A percentile compares a stretch with the other conserved stretches of the same genome.
Evolutionary conservation across 768 basidiomycete species (phyloP).

Genomic region (Boletus edulis): DNA sequence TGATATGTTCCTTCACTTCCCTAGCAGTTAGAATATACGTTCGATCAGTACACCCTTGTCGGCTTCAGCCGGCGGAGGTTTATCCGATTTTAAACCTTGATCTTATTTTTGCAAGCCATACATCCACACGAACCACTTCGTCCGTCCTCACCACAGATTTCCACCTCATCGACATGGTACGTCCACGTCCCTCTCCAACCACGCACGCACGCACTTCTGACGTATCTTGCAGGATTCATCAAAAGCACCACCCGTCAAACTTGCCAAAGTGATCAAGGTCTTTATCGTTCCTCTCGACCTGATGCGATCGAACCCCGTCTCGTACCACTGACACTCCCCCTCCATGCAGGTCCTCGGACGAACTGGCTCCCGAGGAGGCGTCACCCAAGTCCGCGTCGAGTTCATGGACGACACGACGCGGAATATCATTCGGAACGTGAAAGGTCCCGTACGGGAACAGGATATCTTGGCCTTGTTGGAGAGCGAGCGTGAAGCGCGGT

Average conservation of each 20-base stretch:
- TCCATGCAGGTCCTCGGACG: slow-evolving; percentile 83
- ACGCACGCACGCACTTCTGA: not conserved
- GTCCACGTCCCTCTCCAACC: not conserved
- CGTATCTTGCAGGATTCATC: slow-evolving; percentile 60
- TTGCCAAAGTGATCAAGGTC: slow-evolving; percentile 97
- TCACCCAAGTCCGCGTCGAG: slow-evolving; percentile 98
- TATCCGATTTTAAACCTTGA: slow-evolving; percentile 17
- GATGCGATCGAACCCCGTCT: not conserved
- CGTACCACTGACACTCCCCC: not conserved
- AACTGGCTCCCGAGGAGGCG: slow-evolving; percentile 98
- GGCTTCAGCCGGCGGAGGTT: slow-evolving; percentile 24
- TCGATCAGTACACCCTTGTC: too few relatives aligned
- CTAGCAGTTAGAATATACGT: too few relatives aligned
- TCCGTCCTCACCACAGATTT: not conserved
- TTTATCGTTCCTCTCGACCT: not conserved
- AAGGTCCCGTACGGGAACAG: slow-evolving; percentile 93
- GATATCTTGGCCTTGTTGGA: slow-evolving; percentile 97
- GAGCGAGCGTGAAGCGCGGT: slow-evolving; percentile 99
- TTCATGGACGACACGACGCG: slow-evolving; percentile 97
- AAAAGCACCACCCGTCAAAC: slow-evolving; percentile 91
- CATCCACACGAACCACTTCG: slow-evolving; percentile 8
- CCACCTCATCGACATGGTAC: slow-evolving; percentile 22
- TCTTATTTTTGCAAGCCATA: slow-evolving; percentile 11
- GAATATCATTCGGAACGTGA: slow-evolving; percentile 98
- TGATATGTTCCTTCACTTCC: too few relatives aligned